Evolutionary conservation across 345 rosid species (phyloP), one percentile per base, ranked within the genome.

Genomic region (Lumnitzera littorea): DNA sequence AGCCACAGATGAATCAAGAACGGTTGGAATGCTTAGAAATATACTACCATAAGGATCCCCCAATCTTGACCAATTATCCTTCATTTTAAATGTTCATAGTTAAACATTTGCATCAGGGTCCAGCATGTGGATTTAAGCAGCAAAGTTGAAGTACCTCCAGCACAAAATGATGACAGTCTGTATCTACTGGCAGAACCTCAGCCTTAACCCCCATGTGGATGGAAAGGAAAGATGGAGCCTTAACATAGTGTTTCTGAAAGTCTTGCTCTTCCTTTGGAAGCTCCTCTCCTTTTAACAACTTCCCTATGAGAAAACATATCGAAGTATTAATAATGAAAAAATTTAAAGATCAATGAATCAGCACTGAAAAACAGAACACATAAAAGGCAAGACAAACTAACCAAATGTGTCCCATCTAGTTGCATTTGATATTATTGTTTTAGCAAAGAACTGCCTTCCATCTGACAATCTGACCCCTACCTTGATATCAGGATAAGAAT

Each of bases 331-430:
- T 54, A 27, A 43, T 54, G 17, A 10, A 48, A 29, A 55, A 61
- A 52, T 15, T 29, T 46, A 53, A 41, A 16, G 58, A 60, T 46
- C 24, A 15, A 11, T 17, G 24, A 48, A 17, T 23, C 6, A 5
- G n/a, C 41, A 13, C 50, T 43, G 29, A 54, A 24, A 11, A 11
- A 24, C 53, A 46, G 50, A n/a, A 16, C 54, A 14, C 24, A 14
- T 2, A 6, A 17, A 29, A 31, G 55, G 17, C 15, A 24, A 36
- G 58, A 58, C 55, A 61, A 41, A 71, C 97, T 76, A 72, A 94
- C 99, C 96, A 72, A 94, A 94, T 24, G 99, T 94, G 70, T 87
- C 97, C 98, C 99, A 92, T 84, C 97, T 88, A 46, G 99, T 89
- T 64, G 97, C 97, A 76, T 89, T 92, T 64, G 99, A 92, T 62